phyloP scores from a whole-genome alignment of 1,284 basidiomycete species.

The Ganoderma lucidum region DNA sequence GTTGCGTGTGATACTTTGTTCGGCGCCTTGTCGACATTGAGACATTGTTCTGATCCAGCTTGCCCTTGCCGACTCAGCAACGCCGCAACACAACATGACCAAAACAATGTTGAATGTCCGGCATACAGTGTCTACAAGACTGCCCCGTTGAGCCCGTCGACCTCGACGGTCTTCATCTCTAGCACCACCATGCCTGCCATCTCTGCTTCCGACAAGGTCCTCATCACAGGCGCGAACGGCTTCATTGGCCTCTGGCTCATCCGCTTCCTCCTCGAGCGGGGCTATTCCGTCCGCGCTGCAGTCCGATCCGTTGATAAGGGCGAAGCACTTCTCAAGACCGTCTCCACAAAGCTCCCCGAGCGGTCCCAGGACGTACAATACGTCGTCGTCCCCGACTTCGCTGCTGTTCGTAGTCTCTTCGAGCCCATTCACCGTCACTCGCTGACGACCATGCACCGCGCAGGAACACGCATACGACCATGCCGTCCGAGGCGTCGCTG shows the following conservation, averaged over 20 bases:
- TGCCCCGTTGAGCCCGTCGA: background rate
- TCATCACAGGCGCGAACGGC: slow-evolving; percentile 51
- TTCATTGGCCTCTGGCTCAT: slow-evolving; percentile 51
- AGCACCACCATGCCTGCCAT: slow-evolving; percentile 33
- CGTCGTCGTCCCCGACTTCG: slow-evolving; percentile 63
- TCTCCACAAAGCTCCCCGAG: slow-evolving; percentile 53
- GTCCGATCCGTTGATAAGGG: slow-evolving; percentile 61
- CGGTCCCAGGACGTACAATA: slow-evolving; percentile 48
- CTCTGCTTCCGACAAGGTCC: slow-evolving; percentile 37
- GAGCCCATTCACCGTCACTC: background rate
- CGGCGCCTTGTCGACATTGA: no score
- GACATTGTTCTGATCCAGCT: no score
- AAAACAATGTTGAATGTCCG: no score
- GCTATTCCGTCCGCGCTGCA: slow-evolving; percentile 60
- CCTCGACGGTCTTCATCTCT: background rate
- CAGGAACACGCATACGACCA: slow-evolving; percentile 31
- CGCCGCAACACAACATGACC: no score
- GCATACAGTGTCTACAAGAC: no score
- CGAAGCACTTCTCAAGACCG: slow-evolving; percentile 48
- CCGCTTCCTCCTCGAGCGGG: slow-evolving; percentile 46
- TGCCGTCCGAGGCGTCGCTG: slow-evolving; percentile 26
- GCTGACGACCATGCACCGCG: background rate
- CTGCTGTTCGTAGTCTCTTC: slow-evolving; percentile 44
- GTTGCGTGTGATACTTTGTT: no score
- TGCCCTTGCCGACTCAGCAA: no score